Evolutionary conservation across 108 stramenopile species (phyloP), one percentile per base, ranked within the genome.

Genomic region (Thalassiosira profunda): DNA sequence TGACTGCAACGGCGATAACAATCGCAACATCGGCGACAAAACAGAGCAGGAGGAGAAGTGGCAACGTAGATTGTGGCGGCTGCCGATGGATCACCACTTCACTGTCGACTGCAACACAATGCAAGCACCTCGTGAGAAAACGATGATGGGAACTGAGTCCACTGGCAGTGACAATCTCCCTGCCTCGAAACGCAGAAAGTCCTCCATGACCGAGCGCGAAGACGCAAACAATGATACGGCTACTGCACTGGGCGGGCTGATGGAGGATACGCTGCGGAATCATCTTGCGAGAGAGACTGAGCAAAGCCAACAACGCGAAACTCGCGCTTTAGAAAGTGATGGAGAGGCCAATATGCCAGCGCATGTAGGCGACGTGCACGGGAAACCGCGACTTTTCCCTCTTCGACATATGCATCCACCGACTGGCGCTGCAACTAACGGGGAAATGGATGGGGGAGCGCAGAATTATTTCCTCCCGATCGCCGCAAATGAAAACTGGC

Each of bases 331-430:
- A n/a, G 26, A n/a, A 38, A 26, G 37, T 47, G 24, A 23, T 31
- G 29, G 17, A 24, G 47, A 48, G 28, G 20, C 2, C 14, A 29
- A 29, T 48, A 14, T 21, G 12, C 65, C 72, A 31, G 53, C 64
- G 14, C 73, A 67, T 67, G 40, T 74, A 10, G 73, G 67, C 28
- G 66, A 74, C 7, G 73, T 68, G 8, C 58, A 74, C 7, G 73
- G 67, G 30, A 51, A 40, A 47, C 65, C 62, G 23, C 65, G 68
- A n/a, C 11, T 43, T 2, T 18, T 26, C 5, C 40, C 59, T 47
- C 59, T 69, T 10, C 21, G 37, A 37, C 20, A 58, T 33, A 66
- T 63, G 68, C 58, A 68, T 23, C 47, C 49, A n/a, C 24, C 47
- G 12, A 58, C 28, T 37, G 66, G 60, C 56, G n/a, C n/a, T n/a